Evolutionary conservation across 495 filamentous ascomycete species (phyloP).

Genomic region (Thermothielavioides terrestris): DNA sequence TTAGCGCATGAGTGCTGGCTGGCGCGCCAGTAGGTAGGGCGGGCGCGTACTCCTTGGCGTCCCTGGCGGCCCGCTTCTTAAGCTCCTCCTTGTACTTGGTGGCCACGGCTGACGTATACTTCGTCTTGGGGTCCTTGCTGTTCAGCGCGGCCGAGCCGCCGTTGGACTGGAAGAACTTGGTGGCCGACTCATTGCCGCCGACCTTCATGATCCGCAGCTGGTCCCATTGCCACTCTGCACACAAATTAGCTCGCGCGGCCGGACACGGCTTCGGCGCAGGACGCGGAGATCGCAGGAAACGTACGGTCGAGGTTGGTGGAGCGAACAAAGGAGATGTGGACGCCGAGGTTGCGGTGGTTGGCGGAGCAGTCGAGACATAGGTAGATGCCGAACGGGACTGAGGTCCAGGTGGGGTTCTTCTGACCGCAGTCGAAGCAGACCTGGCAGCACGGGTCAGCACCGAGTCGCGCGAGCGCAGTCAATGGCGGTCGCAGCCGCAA

Average conservation of each 20-base stretch:
- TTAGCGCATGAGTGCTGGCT: constrained; percentile 23
- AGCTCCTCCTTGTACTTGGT: constrained; percentile 96
- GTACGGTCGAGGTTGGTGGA: constrained; percentile 97
- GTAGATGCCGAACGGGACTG: constrained; percentile 94
- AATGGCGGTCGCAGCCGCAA: not conserved
- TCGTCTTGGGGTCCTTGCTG: constrained; percentile 91
- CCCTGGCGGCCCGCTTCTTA: constrained; percentile 68
- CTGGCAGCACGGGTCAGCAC: constrained; percentile 34
- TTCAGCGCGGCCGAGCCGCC: constrained; percentile 87
- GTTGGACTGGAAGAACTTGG: constrained; percentile 93
- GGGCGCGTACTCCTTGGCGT: constrained; percentile 62
- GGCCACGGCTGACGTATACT: constrained; percentile 85
- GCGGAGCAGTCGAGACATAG: constrained; percentile 95
- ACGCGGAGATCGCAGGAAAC: constrained; percentile 22
- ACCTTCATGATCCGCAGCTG: constrained; percentile 98
- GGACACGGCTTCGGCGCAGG: not conserved
- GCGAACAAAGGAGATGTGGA: constrained; percentile 95
- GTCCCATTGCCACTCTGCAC: constrained; percentile 98
- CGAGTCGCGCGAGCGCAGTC: not conserved
- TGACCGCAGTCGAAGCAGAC: constrained; percentile 95
- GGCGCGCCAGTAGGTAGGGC: not conserved
- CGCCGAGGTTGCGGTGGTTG: constrained; percentile 83
- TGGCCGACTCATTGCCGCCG: constrained; percentile 95
- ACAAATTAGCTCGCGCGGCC: constrained; percentile 10
- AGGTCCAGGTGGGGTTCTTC: constrained; percentile 98